Conservation (phyloP, 768 basidiomycete genomes). For the Pleurotus sapidus region DNA sequence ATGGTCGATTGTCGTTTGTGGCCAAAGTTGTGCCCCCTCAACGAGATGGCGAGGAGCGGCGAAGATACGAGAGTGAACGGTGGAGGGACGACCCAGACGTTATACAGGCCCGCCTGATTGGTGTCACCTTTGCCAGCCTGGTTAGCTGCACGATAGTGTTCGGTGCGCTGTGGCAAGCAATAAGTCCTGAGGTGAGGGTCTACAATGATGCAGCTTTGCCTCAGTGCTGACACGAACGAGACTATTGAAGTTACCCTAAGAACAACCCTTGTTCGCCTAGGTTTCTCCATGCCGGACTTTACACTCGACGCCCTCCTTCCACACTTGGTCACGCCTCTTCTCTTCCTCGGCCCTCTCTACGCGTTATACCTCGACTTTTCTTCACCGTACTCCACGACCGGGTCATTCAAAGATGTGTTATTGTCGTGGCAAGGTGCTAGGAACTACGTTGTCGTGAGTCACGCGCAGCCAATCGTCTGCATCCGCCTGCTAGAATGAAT, state of each 20-base stretch:
- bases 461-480: background rate
- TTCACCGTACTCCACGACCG: conserved; percentile 55
- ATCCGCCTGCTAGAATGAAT: background rate
- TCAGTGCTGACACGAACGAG: conserved; percentile 8
- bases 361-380: conserved; percentile 39
- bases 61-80: conserved; percentile 31
- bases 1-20: conserved; percentile 54
- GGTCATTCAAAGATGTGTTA: conserved; percentile 41
- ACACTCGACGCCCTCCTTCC: conserved; percentile 30
- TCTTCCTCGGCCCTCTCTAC: conserved; percentile 80
- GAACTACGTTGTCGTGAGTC: conserved; percentile 47
- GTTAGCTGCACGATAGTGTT: conserved; percentile 53
- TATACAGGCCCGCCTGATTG: conserved; percentile 72
- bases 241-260: conserved; percentile 17
- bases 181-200: conserved; percentile 20
- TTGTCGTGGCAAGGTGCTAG: conserved; percentile 58
- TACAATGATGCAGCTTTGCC: background rate
- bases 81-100: conserved; percentile 85
- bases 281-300: conserved; percentile 23
- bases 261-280: conserved; percentile 38
- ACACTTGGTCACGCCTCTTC: conserved; percentile 65
- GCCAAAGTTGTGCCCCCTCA: conserved; percentile 22
- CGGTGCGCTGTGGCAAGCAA: conserved; percentile 30
- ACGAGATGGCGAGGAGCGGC: conserved; percentile 21
- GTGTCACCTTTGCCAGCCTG: conserved; percentile 62